Evolutionary conservation across 495 filamentous ascomycete species (phyloP), one percentile per base, ranked within the genome.

Genomic region (Astrothelium subdiscretum): DNA sequence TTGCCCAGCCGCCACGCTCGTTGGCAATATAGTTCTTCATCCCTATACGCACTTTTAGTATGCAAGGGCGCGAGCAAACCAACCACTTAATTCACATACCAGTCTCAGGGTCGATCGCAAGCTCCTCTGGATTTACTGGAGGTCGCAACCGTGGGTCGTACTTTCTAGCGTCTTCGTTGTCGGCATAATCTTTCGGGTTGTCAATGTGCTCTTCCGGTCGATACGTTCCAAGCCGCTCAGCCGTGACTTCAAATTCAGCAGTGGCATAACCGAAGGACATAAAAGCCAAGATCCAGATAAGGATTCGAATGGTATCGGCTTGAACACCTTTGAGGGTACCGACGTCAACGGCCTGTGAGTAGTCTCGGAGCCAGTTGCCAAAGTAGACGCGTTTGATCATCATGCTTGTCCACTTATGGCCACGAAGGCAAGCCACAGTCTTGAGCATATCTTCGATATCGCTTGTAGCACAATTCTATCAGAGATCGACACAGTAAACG

Each of bases 11-110:
- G 2, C 92, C 90, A 8, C 69, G 71, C 71, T 97, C 94, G 67
- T 97, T 97, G 43, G 92, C 87, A 64, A 98, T 97, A 73, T 98
- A 98, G 71, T 97, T 97, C 76, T 98, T 98, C 92, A 98, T 96
- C 13, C 90, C 67, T 67, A 11, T 27, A 2, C 1, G 27, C 1
- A 57, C 4, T 5, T n/a, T 32, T 60, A 59, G 27, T 20, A 43
- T 22, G 15, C 31, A 64, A 32, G 38, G 31, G 15, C 29, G 32
- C 18, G 15, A 54, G n/a, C 32, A 6, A 0, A 13, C 12, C 32
- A 15, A 24, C 1, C 18, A 57, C 32, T 61, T 22, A 26, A n/a
- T 44, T 6, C 18, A 26, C 43, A 13, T 67, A 64, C 71, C 91
- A 3, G 91, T 96, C 3, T 86, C 73, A 3, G 77, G 80, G 69